These are phyloP conservation scores for Mitragyna speciosa DNA, from an alignment of 257 asterid species.

Conservation along the genomic window DNA sequence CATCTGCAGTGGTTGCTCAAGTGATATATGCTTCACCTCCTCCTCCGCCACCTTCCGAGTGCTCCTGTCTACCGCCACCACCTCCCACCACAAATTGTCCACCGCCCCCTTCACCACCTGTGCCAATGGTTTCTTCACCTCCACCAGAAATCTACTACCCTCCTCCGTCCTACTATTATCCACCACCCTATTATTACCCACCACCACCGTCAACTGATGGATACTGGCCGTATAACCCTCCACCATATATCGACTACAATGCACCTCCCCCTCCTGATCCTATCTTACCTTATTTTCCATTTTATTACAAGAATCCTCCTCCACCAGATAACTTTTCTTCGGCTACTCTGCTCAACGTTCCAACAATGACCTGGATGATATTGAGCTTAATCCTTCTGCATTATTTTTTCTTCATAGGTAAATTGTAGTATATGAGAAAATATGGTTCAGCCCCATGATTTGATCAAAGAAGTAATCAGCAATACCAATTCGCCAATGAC, in stretches of 20 bases:
- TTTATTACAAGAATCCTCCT: conserved; percentile 41
- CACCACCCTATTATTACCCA: conserved; percentile 29
- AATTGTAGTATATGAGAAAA: neutral
- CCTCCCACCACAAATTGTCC: conserved; percentile 32
- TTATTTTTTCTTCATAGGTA: neutral
- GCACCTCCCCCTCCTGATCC: conserved; percentile 54
- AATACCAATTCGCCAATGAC: neutral
- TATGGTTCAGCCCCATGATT: neutral
- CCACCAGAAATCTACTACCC: conserved; percentile 6
- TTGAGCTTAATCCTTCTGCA: neutral
- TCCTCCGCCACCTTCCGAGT: conserved; percentile 32
- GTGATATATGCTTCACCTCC: conserved; percentile 29
- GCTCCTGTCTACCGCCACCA: conserved; percentile 29
- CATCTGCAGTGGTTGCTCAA: conserved; percentile 15
- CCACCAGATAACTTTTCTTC: conserved; percentile 19
- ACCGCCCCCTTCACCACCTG: conserved; percentile 22
- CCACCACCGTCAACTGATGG: conserved; percentile 20
- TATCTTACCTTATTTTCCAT: conserved; percentile 46
- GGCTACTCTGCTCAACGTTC: conserved; percentile 2
- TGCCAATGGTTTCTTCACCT: conserved; percentile 10
- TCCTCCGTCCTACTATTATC: conserved; percentile 21
- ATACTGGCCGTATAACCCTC: conserved; percentile 22
- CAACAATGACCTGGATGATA: neutral
- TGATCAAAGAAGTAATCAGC: neutral
- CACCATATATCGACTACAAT: conserved; percentile 31